Base-by-base conservation (phyloP, 305 asterid genomes). In the Petunia hybrid region DNA sequence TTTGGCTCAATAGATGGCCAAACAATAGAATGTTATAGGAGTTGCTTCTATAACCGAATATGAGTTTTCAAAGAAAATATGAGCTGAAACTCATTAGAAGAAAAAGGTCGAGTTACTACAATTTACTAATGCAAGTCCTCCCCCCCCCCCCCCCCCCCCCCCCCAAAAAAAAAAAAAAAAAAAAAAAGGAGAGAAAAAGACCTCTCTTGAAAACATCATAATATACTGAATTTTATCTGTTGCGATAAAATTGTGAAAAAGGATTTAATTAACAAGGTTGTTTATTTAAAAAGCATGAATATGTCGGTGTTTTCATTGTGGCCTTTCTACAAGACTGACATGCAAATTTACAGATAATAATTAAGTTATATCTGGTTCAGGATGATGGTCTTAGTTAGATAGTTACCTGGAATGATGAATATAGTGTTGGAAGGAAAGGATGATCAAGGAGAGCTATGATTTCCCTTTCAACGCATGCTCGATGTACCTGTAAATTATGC, bases 391-490 rank as follows among this genome's bases (percentile, higher is more conserved):
- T 46, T 80, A 86, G 80, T 46, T 77, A 86, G 75, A 56, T 38
- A 78, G 79, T 79, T 89, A 94, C 99, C 99, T 97, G 96, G 87
- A 95, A 97, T 62, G 99, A 97, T 82, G 94, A 75, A 85, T 97
- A 97, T 42, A 97, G 86, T 5, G 99, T 83, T 68, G 98, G 99
- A 85, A 97, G 99, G 89, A 97, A 93, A 78, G 99, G 99, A 91
- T 97, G 99, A 85, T 97, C 99, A 73, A 97, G 89, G 81, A 88
- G 87, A 38, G 99, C 89, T 80, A 95, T 95, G 81, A 97, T 89
- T 86, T 97, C 99, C 84, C 98, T 92, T 85, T 97, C 99, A 79
- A 92, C 81, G 85, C 98, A 93, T 76, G 99, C 97, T 83, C 99
- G 91, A 82, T 97, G 99, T 85, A 97, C 99, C 99, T 97, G 95